These are phyloP conservation scores for Omphalotus olearius DNA, from an alignment of 1,284 basidiomycete genomes.

Conservation along the genomic window DNA sequence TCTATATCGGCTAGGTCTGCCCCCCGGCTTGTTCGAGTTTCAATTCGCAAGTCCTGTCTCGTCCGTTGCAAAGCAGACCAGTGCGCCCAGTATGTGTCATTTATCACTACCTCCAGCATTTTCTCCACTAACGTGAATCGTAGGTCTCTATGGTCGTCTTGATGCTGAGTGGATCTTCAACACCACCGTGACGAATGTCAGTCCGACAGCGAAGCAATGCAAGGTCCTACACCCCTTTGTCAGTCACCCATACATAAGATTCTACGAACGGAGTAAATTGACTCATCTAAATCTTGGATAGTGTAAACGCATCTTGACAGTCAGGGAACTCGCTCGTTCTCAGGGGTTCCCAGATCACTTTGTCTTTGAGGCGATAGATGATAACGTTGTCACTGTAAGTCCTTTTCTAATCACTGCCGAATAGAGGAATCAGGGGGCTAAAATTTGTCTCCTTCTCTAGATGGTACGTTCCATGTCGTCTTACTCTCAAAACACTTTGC, in stretches of 20 bases:
- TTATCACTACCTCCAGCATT: background rate
- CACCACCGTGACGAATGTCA: constrained; percentile 70
- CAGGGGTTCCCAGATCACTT: constrained; percentile 77
- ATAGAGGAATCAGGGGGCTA: background rate
- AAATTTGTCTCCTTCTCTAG: constrained; percentile 1
- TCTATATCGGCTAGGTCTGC: constrained; percentile 27
- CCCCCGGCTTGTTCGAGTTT: constrained; percentile 40
- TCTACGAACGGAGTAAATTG: background rate
- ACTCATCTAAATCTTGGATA: constrained; percentile 22
- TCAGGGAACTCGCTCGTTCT: constrained; percentile 69
- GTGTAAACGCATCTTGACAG: constrained; percentile 62
- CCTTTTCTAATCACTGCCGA: background rate
- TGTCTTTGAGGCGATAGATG: constrained; percentile 46
- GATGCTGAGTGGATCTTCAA: constrained; percentile 51
- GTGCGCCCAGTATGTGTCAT: constrained; percentile 36
- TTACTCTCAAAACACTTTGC: background rate
- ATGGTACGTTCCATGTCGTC: constrained; percentile 7
- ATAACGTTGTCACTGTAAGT: constrained; percentile 57
- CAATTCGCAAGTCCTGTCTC: constrained; percentile 55
- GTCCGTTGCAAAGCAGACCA: constrained; percentile 45
- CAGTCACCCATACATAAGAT: constrained; percentile 21
- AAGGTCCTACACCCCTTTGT: constrained; percentile 64
- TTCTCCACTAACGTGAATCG: background rate
- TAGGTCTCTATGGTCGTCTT: constrained; percentile 60
- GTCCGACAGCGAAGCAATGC: constrained; percentile 70